Evolutionary conservation across 805 yeast genomes (phyloP).

Genomic region (Zygosaccharomyces kombuchaensis): DNA sequence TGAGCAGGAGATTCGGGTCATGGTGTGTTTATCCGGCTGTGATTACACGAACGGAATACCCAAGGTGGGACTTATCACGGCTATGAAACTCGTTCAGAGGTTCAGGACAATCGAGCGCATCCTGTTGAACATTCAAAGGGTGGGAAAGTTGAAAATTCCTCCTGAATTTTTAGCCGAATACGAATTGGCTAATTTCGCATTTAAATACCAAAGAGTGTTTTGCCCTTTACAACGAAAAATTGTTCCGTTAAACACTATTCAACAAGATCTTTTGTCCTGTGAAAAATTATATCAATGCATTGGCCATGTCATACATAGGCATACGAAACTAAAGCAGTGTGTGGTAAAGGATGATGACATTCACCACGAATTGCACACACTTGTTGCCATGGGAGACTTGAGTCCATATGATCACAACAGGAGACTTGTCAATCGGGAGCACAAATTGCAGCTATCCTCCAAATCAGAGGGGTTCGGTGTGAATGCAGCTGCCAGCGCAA

Average conservation of each 20-base stretch:
- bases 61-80: conserved; percentile 75
- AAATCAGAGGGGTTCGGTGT: conserved; percentile 20
- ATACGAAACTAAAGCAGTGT: conserved; percentile 15
- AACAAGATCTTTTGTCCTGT: conserved; percentile 33
- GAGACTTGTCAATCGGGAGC: conserved; percentile 36
- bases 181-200: conserved; percentile 67
- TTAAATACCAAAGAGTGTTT: conserved; percentile 80
- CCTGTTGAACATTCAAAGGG: conserved; percentile 51
- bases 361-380: conserved; percentile 45
- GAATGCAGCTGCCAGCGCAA: neutral
- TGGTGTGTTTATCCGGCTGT: conserved; percentile 93
- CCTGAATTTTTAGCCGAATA: conserved; percentile 55
- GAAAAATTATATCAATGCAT: conserved; percentile 37
- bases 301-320: conserved; percentile 34
- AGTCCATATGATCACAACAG: conserved; percentile 49
- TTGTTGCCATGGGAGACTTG: conserved; percentile 59
- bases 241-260: conserved; percentile 57
- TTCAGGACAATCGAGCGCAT: conserved; percentile 52
- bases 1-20: conserved; percentile 57
- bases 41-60: conserved; percentile 88
- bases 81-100: conserved; percentile 55
- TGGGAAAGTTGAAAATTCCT: conserved; percentile 57
- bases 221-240: conserved; percentile 52
- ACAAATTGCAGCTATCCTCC: conserved; percentile 25
- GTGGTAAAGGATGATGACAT: conserved; percentile 33